These are phyloP conservation scores for Sugiyamaella valdiviana DNA, from an alignment of 805 yeast genomes.

Conservation along the genomic window DNA sequence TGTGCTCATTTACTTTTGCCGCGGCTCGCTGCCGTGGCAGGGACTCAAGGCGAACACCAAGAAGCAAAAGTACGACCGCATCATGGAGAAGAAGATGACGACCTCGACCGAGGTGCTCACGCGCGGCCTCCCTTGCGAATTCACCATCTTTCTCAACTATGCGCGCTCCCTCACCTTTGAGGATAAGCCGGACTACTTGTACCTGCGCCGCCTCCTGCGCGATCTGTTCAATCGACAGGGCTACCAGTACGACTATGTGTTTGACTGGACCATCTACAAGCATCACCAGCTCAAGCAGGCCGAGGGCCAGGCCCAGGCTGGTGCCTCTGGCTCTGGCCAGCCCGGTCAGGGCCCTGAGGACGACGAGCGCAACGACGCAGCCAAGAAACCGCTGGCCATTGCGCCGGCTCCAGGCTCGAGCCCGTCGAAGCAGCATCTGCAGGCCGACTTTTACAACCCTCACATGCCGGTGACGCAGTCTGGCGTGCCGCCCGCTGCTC, in stretches of 20 bases:
- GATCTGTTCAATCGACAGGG: conserved; percentile 84
- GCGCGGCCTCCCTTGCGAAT: conserved; percentile 87
- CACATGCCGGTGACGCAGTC: neutral
- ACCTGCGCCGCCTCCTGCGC: conserved; percentile 80
- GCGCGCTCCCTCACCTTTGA: conserved; percentile 88
- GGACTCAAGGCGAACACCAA: conserved; percentile 95
- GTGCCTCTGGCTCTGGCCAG: neutral
- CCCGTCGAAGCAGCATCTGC: neutral
- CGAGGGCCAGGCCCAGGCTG: conserved; percentile 8
- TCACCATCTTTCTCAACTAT: conserved; percentile 79
- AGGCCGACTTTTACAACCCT: neutral
- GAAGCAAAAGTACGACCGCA: conserved; percentile 94
- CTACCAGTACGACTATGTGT: conserved; percentile 86
- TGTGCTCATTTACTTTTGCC: conserved; percentile 86
- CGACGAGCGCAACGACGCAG: neutral
- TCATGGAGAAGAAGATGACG: conserved; percentile 89
- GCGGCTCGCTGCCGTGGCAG: conserved; percentile 98
- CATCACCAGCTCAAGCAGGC: conserved; percentile 31
- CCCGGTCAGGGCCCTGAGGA: neutral
- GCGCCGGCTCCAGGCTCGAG: neutral
- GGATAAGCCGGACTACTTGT: conserved; percentile 92
- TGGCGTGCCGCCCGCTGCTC: neutral
- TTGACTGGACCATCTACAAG: conserved; percentile 93
- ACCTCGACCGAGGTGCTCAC: conserved; percentile 82
- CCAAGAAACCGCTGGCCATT: neutral